Conservation (phyloP, 139 green algal genomes). For the Chlorella sp. region DNA sequence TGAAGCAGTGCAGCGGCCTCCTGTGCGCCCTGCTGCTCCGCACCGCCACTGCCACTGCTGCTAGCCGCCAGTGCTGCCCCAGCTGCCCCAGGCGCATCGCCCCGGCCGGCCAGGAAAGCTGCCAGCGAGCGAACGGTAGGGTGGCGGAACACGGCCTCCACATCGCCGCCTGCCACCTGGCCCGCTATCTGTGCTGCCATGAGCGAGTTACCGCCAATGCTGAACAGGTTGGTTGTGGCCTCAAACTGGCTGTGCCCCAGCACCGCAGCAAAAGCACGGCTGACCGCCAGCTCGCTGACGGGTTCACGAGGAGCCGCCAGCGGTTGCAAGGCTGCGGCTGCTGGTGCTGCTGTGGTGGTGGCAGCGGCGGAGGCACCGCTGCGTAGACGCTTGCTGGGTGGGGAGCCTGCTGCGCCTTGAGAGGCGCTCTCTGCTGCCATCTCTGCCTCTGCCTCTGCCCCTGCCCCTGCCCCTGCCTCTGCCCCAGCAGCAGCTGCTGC, state of each 20-base stretch:
- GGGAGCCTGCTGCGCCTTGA: neutral
- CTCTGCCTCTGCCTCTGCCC: neutral
- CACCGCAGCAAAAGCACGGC: constrained; percentile 9
- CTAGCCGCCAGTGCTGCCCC: neutral
- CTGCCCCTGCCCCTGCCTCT: neutral
- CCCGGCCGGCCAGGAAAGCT: neutral
- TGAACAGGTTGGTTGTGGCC: constrained; percentile 54
- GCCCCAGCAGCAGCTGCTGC: neutral
- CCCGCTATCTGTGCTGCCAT: constrained; percentile 37
- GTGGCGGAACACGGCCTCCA: constrained; percentile 34
- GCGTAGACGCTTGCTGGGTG: too few species aligned
- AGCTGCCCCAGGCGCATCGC: neutral
- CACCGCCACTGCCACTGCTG: neutral
- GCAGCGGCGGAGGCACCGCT: too few species aligned
- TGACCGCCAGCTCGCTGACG: constrained; percentile 17
- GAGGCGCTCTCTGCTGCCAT: neutral
- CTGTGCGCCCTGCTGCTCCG: too few species aligned
- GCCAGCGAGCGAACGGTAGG: constrained; percentile 35
- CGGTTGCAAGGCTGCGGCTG: neutral
- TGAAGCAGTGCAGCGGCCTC: neutral
- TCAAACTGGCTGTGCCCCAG: constrained; percentile 38
- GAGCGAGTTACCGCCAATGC: constrained; percentile 51
- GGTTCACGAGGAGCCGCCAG: neutral
- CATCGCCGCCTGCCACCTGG: constrained; percentile 24
- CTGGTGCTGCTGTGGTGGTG: neutral